Base-by-base conservation (phyloP, 1,139 yeast species). In the Protomyces gravidus region DNA sequence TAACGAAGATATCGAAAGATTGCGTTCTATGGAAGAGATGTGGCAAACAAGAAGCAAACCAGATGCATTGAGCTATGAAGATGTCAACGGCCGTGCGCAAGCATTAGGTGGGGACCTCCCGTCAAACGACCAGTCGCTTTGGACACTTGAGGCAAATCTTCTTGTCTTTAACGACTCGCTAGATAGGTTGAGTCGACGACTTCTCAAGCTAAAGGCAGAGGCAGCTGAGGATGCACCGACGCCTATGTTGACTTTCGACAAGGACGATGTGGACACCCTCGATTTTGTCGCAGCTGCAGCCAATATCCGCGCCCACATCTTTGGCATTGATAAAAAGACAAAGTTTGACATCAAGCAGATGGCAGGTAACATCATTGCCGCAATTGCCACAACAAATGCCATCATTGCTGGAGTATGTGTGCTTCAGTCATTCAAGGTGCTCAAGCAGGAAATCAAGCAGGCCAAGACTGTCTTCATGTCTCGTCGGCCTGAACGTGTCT, bases 281-380 rank as follows among this genome's bases (percentile, higher is more conserved):
- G 80, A 85, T 65, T 94, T 94, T 73, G 97, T 94, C 4, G 86
- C 83, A 2, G 83, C 97, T 0, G 85, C 97, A 0, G 83, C 98
- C 0, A 89, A 90, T 67, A 77, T 94, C 60, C 79, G 98, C 65
- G 84, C 95, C 0, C 71, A 70, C 50, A 79, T 89, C 1, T 94
- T 92, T 69, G 76, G 79, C 30, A 90, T 94, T 63, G 86, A 83
- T 28, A 68, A 77, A 60, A 85, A 86, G 70, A 78, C 95, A 15
- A 86, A 88, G 66, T 94, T 94, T 68, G 96, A 89, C 64, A 82
- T 87, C 65, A 94, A 94, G 71, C 83, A 94, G 69, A 89, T 90
- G 67, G 98, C 98, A 0, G 99, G 99, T 7, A 92, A 92, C 70
- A 94, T 94, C 67, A 92, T 94, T 55, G 98, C 99, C 0, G 98